A percentile compares a stretch with the other conserved stretches of the same genome.
These are phyloP conservation scores for Thuidium tamariscinum DNA, from an alignment of 225 moss, liverwort and hornwort genomes.

Conservation along the genomic window DNA sequence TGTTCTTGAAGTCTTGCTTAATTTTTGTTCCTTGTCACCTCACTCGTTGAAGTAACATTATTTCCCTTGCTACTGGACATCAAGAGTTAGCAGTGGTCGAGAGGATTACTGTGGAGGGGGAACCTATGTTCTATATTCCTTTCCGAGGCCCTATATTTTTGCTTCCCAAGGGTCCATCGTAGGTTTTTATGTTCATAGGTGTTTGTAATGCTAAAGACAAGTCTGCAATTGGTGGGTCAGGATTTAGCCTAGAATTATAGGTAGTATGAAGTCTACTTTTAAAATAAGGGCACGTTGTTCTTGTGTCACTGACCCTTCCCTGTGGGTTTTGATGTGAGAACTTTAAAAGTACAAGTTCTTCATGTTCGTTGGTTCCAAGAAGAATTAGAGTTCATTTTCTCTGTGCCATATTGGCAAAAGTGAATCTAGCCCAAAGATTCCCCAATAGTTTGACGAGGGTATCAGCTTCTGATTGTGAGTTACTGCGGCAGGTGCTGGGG, in stretches of 20 bases:
- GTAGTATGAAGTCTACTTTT: neutral
- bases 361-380: neutral
- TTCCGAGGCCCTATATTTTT: neutral
- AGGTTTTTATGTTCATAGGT: neutral
- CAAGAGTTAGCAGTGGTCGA: neutral
- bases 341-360: neutral
- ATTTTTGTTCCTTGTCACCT: neutral
- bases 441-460: neutral
- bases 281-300: neutral
- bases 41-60: neutral
- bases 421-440: neutral
- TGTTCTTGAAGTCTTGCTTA: neutral
- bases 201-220: neutral
- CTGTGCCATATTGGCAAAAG: neutral
- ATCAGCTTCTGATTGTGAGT: neutral
- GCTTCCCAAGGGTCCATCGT: neutral
- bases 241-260: neutral
- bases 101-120: neutral
- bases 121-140: neutral
- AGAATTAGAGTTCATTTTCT: neutral
- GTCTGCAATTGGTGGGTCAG: neutral
- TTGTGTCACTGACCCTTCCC: neutral
- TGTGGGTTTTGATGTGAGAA: neutral
- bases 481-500: conserved; percentile 21
- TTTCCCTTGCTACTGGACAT: neutral